Conservation (phyloP, 768 basidiomycete species). For the Wakefieldia striispora region DNA sequence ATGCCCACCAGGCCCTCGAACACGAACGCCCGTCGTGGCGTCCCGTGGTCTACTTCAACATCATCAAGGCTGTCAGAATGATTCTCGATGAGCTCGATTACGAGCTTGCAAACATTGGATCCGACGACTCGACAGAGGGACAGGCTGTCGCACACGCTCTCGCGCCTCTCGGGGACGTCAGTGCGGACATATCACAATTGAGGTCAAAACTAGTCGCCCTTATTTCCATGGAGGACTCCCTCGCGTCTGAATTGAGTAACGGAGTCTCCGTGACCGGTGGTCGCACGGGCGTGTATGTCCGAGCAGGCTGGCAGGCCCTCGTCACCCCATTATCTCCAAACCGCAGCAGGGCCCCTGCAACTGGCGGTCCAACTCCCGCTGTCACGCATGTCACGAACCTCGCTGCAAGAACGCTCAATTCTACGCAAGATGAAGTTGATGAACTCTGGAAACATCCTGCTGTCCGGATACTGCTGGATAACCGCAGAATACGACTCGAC, state of each 20-base stretch:
- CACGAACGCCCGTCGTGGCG: slow-evolving; percentile 73
- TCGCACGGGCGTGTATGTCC: slow-evolving; percentile 61
- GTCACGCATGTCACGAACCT: slow-evolving; percentile 47
- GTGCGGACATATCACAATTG: slow-evolving; percentile 48
- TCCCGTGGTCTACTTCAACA: slow-evolving; percentile 79
- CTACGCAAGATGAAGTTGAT: slow-evolving; percentile 50
- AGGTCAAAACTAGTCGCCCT: slow-evolving; percentile 60
- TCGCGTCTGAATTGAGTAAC: slow-evolving; percentile 66
- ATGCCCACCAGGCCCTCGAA: slow-evolving; percentile 68
- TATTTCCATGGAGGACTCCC: slow-evolving; percentile 61
- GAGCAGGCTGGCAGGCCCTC: slow-evolving; percentile 69
- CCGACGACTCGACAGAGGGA: slow-evolving; percentile 29
- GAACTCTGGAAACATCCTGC: slow-evolving; percentile 70
- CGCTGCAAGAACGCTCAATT: slow-evolving; percentile 54
- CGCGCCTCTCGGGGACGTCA: slow-evolving; percentile 34
- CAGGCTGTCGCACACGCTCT: slow-evolving; percentile 32
- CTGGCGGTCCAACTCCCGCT: slow-evolving; percentile 28
- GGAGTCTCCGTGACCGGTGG: slow-evolving; percentile 63
- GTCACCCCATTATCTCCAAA: slow-evolving; percentile 42
- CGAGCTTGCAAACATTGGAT: slow-evolving; percentile 41
- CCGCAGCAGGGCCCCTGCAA: slow-evolving; percentile 40
- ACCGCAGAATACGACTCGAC: slow-evolving; percentile 63
- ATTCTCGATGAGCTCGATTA: slow-evolving; percentile 70
- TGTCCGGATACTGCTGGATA: slow-evolving; percentile 54
- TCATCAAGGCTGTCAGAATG: slow-evolving; percentile 75